A percentile compares a stretch with the other conserved stretches of the same genome.
These are phyloP conservation scores for Pseudogymnoascus sp. DNA, from an alignment of 2,329 filamentous ascomycete species.

Conservation along the genomic window DNA sequence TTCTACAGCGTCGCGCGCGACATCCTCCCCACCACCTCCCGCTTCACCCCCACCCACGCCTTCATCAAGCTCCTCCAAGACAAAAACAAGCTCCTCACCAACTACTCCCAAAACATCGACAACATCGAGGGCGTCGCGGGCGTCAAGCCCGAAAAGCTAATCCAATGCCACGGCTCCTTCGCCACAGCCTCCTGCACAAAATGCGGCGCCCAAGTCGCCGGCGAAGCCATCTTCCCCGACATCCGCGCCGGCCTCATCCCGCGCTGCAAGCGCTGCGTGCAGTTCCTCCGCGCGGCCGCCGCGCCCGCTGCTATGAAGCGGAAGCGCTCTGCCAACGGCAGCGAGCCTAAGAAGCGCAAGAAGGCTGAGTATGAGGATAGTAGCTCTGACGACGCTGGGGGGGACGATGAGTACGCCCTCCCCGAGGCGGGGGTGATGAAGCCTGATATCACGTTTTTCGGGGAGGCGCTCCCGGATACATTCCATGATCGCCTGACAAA, in stretches of 20 bases:
- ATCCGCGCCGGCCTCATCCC: slow-evolving; percentile 72
- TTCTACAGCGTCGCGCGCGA: slow-evolving; percentile 91
- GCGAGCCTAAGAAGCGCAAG: slow-evolving; percentile 31
- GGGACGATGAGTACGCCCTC: slow-evolving; percentile 53
- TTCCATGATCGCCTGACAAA: slow-evolving; percentile 78
- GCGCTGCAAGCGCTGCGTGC: slow-evolving; percentile 64
- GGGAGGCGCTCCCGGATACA: slow-evolving; percentile 75
- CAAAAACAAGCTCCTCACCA: slow-evolving; percentile 82
- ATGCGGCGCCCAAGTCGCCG: slow-evolving; percentile 66
- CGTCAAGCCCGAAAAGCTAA: slow-evolving; percentile 69
- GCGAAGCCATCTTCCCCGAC: slow-evolving; percentile 71
- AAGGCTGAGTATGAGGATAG: slow-evolving; percentile 19
- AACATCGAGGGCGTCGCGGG: slow-evolving; percentile 87
- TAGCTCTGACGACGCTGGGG: slow-evolving; percentile 28
- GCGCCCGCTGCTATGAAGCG: slow-evolving; percentile 48
- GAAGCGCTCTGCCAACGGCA: slow-evolving; percentile 46
- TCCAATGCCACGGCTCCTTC: slow-evolving; percentile 96
- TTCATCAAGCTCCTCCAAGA: slow-evolving; percentile 88
- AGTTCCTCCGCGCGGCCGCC: slow-evolving; percentile 42
- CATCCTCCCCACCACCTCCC: slow-evolving; percentile 72
- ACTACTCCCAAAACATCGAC: slow-evolving; percentile 98
- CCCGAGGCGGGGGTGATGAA: slow-evolving; percentile 77
- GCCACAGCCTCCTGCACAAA: slow-evolving; percentile 83
- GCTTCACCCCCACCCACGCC: slow-evolving; percentile 84
- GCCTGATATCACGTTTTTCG: slow-evolving; percentile 97